A percentile compares a stretch with the other conserved stretches of the same genome.
These are phyloP conservation scores for Raddia distichophylla DNA, from an alignment of 176 grass and related monocot genomes.

Conservation along the genomic window DNA sequence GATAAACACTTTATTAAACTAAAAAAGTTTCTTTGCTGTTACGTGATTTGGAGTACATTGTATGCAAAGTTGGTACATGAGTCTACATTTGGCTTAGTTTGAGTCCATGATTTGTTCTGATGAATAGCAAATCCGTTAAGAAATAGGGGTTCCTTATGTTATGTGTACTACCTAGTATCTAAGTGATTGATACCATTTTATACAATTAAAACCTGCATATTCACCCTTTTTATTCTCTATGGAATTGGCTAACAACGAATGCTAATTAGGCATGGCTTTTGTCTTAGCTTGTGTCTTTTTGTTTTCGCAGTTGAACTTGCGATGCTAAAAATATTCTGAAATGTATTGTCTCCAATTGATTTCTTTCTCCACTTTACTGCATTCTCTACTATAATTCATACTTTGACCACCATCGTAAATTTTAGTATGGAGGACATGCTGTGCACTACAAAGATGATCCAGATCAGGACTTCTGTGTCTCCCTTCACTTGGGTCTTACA, in stretches of 20 bases:
- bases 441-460: conserved; percentile 49
- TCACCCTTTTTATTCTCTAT: neutral
- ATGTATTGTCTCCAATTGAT: conserved; percentile 10
- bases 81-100: neutral
- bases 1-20: neutral
- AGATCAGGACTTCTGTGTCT: conserved; percentile 45
- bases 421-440: conserved; percentile 77
- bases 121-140: neutral
- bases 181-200: neutral
- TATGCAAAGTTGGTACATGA: neutral
- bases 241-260: neutral
- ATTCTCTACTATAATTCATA: neutral
- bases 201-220: neutral
- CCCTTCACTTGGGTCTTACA: conserved; percentile 88
- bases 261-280: neutral
- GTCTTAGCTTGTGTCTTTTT: neutral
- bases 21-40: neutral
- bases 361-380: neutral
- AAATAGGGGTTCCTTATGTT: neutral
- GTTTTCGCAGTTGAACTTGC: neutral
- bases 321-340: neutral
- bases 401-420: conserved; percentile 30
- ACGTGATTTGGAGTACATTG: neutral
- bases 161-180: neutral
- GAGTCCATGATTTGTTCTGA: too few relatives aligned